Base-by-base conservation (phyloP, 495 filamentous ascomycete genomes). In the Penicillium tannophilum region DNA sequence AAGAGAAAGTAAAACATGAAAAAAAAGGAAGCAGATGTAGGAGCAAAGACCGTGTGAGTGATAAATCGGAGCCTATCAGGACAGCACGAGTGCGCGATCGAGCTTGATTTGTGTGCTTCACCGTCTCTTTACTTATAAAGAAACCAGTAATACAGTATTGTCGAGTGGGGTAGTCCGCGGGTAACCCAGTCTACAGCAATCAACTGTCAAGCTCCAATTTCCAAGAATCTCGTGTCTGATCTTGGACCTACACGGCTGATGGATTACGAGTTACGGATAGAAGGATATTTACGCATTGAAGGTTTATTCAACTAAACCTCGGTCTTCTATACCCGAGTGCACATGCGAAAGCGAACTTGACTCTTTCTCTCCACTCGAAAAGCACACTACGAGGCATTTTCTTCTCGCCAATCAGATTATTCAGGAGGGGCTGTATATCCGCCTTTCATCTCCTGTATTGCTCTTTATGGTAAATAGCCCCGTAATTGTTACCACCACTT, bases 331-430 rank as follows among this genome's bases (percentile, higher is more conserved):
- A 17, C 9, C 33, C 10, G 33, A 36, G 6, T 28, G 33, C 33
- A 36, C 33, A 36, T 36, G 33, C 33, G 33, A 12, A 4, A 14
- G 33, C 8, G 28, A 28, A 28, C 28, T 28, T 4, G 1, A 28
- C 28, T 28, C 28, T 28, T 7, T 28, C 28, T 28, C 33, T 36
- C 33, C 12, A 36, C 33, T 36, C 9, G 10, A 2, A 23, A 23
- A 23, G 35, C 19, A 53, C 19, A 65, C 53, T 66, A 65, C 63
- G 63, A 63, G 63, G 63, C 56, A 66, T 66, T 66, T 66, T 43
- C 50, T 14, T 14, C 44, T 11, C 43, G 19, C 63, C 63, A 66
- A 66, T 66, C 45, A 63, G 6, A 19, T 12, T 4, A 19, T 10
- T 20, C 41, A 52, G 43, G 42, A 48, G 53, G 54, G 54, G 42